Percentiles rank a stretch among this genome's conserved stretches.
phyloP scores from a whole-genome alignment of 2,329 filamentous ascomycete genomes.

The Rhinocladiella similis region DNA sequence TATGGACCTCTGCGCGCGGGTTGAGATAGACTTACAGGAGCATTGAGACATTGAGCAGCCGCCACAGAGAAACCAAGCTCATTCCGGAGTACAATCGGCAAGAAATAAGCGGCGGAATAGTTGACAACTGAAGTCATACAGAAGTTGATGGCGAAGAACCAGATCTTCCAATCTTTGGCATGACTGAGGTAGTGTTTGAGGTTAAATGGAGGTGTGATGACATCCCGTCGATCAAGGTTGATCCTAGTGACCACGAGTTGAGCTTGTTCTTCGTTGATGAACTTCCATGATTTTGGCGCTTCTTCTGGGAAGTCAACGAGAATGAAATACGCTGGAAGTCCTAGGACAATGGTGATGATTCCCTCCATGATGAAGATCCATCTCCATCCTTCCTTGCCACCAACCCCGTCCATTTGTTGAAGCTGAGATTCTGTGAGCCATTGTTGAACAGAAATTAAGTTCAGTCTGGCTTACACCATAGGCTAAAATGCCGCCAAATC shows the following conservation, averaged over 20 bases:
- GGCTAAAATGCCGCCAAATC: conserved; percentile 12
- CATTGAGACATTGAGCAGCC: conserved; percentile 34
- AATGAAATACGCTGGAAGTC: not conserved
- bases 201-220: conserved; percentile 34
- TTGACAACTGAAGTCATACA: conserved; percentile 20
- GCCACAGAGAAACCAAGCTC: conserved; percentile 38
- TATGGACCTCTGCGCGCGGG: too few relatives aligned
- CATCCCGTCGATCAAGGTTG: not conserved
- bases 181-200: conserved; percentile 34
- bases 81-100: conserved; percentile 38
- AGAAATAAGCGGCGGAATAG: conserved; percentile 40
- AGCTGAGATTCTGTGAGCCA: not conserved
- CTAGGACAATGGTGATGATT: not conserved
- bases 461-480: conserved; percentile 5
- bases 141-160: conserved; percentile 1
- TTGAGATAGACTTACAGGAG: conserved; percentile 20
- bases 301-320: not conserved
- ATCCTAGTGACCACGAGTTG: not conserved
- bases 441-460: not conserved
- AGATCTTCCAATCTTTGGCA: conserved; percentile 23
- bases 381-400: not conserved
- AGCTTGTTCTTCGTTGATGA: not conserved
- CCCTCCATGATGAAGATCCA: not conserved
- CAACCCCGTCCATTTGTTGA: not conserved
- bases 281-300: not conserved